Conservation (phyloP, 495 filamentous ascomycete genomes). For the Friedmanniomyces simplex region DNA sequence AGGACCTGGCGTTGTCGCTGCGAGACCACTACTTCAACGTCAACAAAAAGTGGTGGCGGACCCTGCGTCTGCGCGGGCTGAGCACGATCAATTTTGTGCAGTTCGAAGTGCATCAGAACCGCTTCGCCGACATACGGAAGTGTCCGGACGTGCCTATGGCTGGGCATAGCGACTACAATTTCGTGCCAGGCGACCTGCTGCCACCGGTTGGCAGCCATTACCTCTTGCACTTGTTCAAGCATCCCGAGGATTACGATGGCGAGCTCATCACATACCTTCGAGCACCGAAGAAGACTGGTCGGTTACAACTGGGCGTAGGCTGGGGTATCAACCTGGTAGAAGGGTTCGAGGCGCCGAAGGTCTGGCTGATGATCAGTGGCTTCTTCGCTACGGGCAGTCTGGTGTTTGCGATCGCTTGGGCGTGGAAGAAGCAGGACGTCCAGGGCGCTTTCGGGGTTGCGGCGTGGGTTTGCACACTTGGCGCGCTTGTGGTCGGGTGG, state of each 20-base stretch:
- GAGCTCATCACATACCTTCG: constrained; percentile 27
- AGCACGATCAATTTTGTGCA: constrained; percentile 32
- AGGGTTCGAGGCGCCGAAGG: constrained; percentile 29
- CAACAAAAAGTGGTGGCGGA: constrained; percentile 22
- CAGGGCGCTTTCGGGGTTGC: constrained; percentile 37
- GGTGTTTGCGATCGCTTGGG: constrained; percentile 33
- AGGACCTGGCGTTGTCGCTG: constrained; percentile 25
- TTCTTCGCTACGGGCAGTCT: constrained; percentile 29
- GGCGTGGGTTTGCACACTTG: constrained; percentile 28
- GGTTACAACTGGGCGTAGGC: constrained; percentile 26
- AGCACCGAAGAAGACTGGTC: constrained; percentile 21
- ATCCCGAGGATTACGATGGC: constrained; percentile 32
- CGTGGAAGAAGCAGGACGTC: constrained; percentile 27
- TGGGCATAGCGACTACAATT: constrained; percentile 25
- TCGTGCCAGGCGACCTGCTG: constrained; percentile 29
- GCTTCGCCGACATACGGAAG: constrained; percentile 30
- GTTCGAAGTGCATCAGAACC: constrained; percentile 33
- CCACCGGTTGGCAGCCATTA: constrained; percentile 32
- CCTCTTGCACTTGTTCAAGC: constrained; percentile 32
- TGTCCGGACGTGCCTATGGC: constrained; percentile 27
- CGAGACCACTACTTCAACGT: constrained; percentile 26
- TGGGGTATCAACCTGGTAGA: constrained; percentile 38
- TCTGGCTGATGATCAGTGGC: constrained; percentile 27
- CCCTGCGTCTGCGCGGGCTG: constrained; percentile 25
- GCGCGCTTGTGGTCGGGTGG: constrained; percentile 26